phyloP scores from a whole-genome alignment of 2,329 filamentous ascomycete genomes.

The Calonectria leucothoes region DNA sequence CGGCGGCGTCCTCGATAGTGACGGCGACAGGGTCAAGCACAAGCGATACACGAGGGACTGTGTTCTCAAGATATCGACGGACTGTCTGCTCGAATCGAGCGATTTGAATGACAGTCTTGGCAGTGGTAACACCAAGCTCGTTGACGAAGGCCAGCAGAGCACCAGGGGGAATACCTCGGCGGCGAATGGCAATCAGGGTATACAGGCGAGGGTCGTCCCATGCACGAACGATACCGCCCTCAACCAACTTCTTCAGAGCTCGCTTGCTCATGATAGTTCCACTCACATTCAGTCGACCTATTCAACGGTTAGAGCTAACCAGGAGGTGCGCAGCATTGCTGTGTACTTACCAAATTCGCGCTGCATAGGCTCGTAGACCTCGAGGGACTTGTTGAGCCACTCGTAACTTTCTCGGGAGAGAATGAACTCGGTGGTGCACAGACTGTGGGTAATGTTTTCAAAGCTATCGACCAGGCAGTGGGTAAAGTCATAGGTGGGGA shows the following conservation, averaged over 20 bases:
- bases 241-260: slow-evolving; percentile 82
- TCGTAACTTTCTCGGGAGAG: slow-evolving; percentile 89
- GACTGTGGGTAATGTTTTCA: slow-evolving; percentile 89
- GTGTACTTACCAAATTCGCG: slow-evolving; percentile 72
- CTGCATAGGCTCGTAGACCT: slow-evolving; percentile 93
- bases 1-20: slow-evolving; percentile 81
- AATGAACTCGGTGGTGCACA: slow-evolving; percentile 95
- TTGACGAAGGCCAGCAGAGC: slow-evolving; percentile 91
- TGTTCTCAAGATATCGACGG: slow-evolving; percentile 86
- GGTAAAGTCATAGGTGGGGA: slow-evolving; percentile 94
- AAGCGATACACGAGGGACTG: slow-evolving; percentile 89
- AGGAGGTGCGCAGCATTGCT: too few species aligned
- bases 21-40: slow-evolving; percentile 88
- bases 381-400: slow-evolving; percentile 84
- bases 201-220: slow-evolving; percentile 95
- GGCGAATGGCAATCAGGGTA: slow-evolving; percentile 84
- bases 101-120: slow-evolving; percentile 82
- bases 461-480: slow-evolving; percentile 94
- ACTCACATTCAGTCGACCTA: slow-evolving; percentile 70
- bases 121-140: slow-evolving; percentile 90
- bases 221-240: slow-evolving; percentile 80
- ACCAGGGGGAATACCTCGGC: slow-evolving; percentile 87
- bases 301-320: background rate
- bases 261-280: slow-evolving; percentile 92
- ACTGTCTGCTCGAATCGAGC: slow-evolving; percentile 87